Evolutionary conservation across 2,329 filamentous ascomycete genomes (phyloP), one percentile per base, ranked within the genome.

Genomic region (Verticillium tricorpus): DNA sequence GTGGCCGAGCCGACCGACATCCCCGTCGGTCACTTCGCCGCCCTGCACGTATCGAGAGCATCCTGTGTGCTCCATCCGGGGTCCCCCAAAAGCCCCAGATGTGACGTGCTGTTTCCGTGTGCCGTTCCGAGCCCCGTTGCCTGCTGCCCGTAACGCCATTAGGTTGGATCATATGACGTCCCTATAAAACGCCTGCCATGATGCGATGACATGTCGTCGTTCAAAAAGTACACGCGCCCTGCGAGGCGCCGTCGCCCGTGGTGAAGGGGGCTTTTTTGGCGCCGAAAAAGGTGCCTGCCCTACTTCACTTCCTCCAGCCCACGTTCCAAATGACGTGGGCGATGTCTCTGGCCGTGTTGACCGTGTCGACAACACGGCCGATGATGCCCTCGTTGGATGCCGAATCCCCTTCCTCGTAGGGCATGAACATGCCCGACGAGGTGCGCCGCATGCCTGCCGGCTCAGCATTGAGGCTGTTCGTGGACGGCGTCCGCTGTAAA

Each of bases 341-440:
- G 68, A 90, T 90, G 70, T 90, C 87, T 69, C 86, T 85, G 67
- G 86, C 87, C 58, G 87, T 89, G 76, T 89, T 89, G 75, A 89
- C 85, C 69, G 91, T 94, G 76, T 96, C 91, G 72, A 93, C 87
- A 58, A 96, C 88, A 69, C 89, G 87, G 64, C 91, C 90, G 70
- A 96, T 85, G 61, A 96, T 82, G 56, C 89, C 89, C 59, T 83
- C 80, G 69, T 79, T 85, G 64, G 82, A 78, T 56, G 74, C 82
- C 72, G 75, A 79, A 66, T 92, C 90, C 63, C 87, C 87, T 68
- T 93, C 89, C 68, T 93, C 90, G 68, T 89, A 90, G 8, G 92
- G 91, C 90, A 96, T 93, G 69, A 96, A 90, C 91, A 96, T 96
- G 67, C 92, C 93, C 45, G 92, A 95, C 58, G 87, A 82, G 22